A percentile compares a stretch with the other conserved stretches of the same genome.
Conservation (phyloP, 2,329 filamentous ascomycete genomes). For the Fusarium zealandicum region DNA sequence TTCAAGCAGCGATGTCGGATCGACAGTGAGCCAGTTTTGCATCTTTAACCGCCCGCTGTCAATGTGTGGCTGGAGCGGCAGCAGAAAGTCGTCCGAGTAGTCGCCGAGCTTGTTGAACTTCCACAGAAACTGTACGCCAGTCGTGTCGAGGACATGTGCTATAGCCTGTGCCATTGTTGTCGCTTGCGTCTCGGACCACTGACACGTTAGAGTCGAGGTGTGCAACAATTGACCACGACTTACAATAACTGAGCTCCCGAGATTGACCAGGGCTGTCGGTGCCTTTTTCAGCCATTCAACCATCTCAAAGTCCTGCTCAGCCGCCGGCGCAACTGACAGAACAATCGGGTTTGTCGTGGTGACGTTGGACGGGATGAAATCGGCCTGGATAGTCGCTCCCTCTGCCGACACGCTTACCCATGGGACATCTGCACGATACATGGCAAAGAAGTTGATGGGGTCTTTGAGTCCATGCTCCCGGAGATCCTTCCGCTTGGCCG, state of each 20-base stretch:
- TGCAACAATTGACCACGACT: background rate
- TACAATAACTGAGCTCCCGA: constrained; percentile 48
- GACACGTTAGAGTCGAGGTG: background rate
- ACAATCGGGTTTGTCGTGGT: constrained; percentile 54
- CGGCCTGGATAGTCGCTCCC: constrained; percentile 26
- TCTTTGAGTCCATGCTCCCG: constrained; percentile 28
- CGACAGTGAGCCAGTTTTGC: constrained; percentile 42
- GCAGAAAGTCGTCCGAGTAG: constrained; percentile 21
- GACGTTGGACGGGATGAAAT: constrained; percentile 44
- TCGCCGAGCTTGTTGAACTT: constrained; percentile 36
- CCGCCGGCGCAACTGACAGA: constrained; percentile 45
- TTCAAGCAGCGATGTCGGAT: constrained; percentile 46
- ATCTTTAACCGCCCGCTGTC: constrained; percentile 36
- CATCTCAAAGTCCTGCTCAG: constrained; percentile 52
- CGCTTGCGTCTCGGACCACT: constrained; percentile 13
- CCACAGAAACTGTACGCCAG: constrained; percentile 46
- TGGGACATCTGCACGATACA: constrained; percentile 41
- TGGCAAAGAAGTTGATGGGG: constrained; percentile 32
- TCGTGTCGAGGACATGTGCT: constrained; percentile 31
- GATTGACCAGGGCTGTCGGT: constrained; percentile 57
- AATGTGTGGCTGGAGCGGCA: constrained; percentile 25
- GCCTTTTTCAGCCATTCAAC: constrained; percentile 50
- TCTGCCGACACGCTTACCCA: constrained; percentile 41
- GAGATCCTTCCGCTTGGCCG: constrained; percentile 34
- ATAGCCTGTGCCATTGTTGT: constrained; percentile 36